Evolutionary conservation across 2,329 filamentous ascomycete genomes (phyloP), one percentile per base, ranked within the genome.

Genomic region (Elsinoe perseae): DNA sequence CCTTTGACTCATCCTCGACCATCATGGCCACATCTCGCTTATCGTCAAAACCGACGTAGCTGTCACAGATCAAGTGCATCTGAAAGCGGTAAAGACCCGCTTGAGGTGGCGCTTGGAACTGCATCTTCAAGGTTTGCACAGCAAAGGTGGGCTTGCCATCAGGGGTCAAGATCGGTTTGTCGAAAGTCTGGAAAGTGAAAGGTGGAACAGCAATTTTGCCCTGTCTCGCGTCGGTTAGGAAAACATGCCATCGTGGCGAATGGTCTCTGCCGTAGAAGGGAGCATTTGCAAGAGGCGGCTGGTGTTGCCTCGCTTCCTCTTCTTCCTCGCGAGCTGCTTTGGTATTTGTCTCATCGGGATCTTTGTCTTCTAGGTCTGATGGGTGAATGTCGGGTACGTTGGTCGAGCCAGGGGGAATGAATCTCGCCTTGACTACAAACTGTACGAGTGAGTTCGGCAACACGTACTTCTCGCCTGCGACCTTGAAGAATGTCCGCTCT

Each of bases 401-500:
- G 21, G 81, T 80, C 61, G 82, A 85, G 44, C 91, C 92, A 3
- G 93, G 91, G 4, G 93, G 93, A 48, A 97, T 84, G 67, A 97
- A 87, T 56, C 93, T 89, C 28, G 87, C 90, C 77, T 98, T 98
- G 69, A 98, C 83, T 53, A 98, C 89, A 27, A 98, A 85, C 60
- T 91, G 92, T 20, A 97, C 92, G 34, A 98, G 80, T 57, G 90
- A 95, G 58, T 87, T 89, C 5, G 93, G 91, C 28, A 92, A 95
- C 66, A 98, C 89, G 70, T 86, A 87, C 62, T 87, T 88, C 74
- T 98, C 95, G 68, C 93, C 93, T 54, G 89, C 85, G 44, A 98
- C 95, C 78, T 98, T 98, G 83, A 98, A 98, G 74, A 95, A 98
- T 6, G 90, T 89, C 74, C 90, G 95, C 66, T 89, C 89, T 9